Percentiles rank a stretch among this genome's conserved stretches.
These are phyloP conservation scores for Rhizopus delemar DNA, from an alignment of 371 early-diverging fungal species.

Conservation along the genomic window DNA sequence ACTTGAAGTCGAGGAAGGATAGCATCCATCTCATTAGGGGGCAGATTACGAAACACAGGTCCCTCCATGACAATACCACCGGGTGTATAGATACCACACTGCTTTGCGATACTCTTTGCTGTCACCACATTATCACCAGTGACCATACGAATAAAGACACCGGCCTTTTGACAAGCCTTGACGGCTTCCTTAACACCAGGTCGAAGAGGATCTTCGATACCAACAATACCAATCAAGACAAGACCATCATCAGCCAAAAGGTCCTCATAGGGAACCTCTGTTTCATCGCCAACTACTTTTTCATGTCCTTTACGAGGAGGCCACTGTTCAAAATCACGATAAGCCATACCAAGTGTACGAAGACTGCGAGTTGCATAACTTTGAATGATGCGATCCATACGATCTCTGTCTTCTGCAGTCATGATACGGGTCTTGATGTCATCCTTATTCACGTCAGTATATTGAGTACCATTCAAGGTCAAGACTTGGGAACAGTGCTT, in stretches of 20 bases:
- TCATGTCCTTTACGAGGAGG: conserved; percentile 48
- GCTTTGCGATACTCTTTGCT: conserved; percentile 69
- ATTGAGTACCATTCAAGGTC: conserved; percentile 33
- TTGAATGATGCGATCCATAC: conserved; percentile 59
- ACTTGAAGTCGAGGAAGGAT: conserved; percentile 68
- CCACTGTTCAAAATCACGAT: conserved; percentile 64
- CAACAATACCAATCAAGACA: conserved; percentile 58
- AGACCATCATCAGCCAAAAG: conserved; percentile 46
- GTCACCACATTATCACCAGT: conserved; percentile 76
- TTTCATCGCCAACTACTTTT: conserved; percentile 20
- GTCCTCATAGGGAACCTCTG: conserved; percentile 53
- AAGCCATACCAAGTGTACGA: conserved; percentile 71
- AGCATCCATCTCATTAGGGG: conserved; percentile 56
- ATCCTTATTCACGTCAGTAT: conserved; percentile 27
- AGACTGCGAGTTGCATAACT: conserved; percentile 61
- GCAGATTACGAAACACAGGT: conserved; percentile 60
- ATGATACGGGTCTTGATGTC: conserved; percentile 54
- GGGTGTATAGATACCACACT: conserved; percentile 64
- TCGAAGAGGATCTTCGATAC: conserved; percentile 75
- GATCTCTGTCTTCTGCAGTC: conserved; percentile 41
- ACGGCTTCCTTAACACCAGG: conserved; percentile 69
- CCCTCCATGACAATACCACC: conserved; percentile 71
- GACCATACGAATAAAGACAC: conserved; percentile 80
- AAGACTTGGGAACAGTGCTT: conserved; percentile 34
- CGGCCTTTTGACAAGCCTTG: conserved; percentile 64